A percentile compares a stretch with the other conserved stretches of the same genome.
phyloP scores from a whole-genome alignment of 73 alveolate genomes.

The Urostyla sp. region DNA sequence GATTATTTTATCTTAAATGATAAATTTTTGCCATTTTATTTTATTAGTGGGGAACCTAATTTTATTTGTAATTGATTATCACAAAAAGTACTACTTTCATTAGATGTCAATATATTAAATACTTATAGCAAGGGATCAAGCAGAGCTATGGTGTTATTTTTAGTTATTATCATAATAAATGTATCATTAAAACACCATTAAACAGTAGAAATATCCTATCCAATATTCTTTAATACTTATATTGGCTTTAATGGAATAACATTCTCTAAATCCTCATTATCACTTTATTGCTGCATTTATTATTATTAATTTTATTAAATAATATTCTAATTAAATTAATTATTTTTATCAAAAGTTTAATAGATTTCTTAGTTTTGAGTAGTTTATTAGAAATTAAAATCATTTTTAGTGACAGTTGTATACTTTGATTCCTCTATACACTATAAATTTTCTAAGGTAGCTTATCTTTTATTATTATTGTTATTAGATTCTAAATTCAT shows the following conservation, averaged over 20 bases:
- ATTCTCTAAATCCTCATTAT: conserved; percentile 33
- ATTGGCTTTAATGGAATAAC: conserved; percentile 35
- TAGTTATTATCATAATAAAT: conserved; percentile 38
- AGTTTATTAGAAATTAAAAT: conserved; percentile 37
- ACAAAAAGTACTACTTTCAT: no score
- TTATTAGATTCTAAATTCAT: neutral
- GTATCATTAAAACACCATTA: conserved; percentile 66
- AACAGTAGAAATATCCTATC: conserved; percentile 3
- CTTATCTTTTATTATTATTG: neutral
- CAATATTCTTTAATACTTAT: neutral
- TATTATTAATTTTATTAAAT: no score
- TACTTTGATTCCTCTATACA: conserved; percentile 49
- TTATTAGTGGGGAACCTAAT: no score
- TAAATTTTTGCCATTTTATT: no score
- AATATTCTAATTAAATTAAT: no score
- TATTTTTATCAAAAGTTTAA: neutral
- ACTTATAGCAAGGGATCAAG: conserved; percentile 52
- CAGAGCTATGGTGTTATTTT: conserved; percentile 24
- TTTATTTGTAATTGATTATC: no score
- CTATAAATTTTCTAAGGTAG: conserved; percentile 8
- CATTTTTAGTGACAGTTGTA: conserved; percentile 29
- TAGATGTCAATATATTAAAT: conserved; percentile 17
- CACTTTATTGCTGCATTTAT: neutral
- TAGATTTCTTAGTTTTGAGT: conserved; percentile 22
- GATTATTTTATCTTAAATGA: no score